These are phyloP conservation scores for Colletotrichum abscissum DNA, from an alignment of 2,329 filamentous ascomycete genomes.

Conservation along the genomic window DNA sequence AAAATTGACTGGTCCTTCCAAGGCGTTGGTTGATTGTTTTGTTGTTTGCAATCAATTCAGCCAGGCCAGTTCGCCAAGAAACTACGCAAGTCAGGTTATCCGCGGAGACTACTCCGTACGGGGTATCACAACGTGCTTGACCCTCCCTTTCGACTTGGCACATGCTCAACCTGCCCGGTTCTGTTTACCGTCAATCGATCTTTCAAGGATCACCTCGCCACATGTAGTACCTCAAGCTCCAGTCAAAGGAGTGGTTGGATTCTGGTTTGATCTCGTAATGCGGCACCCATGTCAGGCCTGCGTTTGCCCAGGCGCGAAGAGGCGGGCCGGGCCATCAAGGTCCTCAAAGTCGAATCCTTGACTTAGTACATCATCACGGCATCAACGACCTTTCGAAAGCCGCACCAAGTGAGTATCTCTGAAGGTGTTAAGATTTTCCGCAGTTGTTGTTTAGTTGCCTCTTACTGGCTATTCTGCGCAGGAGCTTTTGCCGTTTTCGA, in stretches of 20 bases:
- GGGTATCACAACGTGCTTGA: constrained; percentile 3
- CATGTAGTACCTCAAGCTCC: background rate
- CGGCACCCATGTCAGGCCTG: background rate
- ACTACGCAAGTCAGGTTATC: background rate
- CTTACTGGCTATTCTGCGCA: background rate
- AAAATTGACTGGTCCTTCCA: background rate
- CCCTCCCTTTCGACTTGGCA: background rate
- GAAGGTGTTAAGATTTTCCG: background rate
- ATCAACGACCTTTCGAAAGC: background rate
- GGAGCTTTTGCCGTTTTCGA: background rate
- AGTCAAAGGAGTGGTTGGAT: background rate
- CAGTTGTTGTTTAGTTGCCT: background rate
- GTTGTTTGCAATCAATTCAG: background rate
- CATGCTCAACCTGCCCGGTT: background rate
- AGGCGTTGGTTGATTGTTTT: background rate
- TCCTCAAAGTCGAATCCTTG: background rate
- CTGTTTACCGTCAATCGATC: background rate
- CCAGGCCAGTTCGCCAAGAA: constrained; percentile 10
- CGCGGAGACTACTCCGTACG: background rate
- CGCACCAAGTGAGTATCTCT: background rate
- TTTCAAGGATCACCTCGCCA: background rate
- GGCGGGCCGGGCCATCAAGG: constrained; percentile 33
- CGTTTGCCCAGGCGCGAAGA: constrained; percentile 17
- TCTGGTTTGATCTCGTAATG: background rate
- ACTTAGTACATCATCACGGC: background rate